phyloP scores from a whole-genome alignment of 2,329 filamentous ascomycete species.

The Annulohypoxylon truncatum region DNA sequence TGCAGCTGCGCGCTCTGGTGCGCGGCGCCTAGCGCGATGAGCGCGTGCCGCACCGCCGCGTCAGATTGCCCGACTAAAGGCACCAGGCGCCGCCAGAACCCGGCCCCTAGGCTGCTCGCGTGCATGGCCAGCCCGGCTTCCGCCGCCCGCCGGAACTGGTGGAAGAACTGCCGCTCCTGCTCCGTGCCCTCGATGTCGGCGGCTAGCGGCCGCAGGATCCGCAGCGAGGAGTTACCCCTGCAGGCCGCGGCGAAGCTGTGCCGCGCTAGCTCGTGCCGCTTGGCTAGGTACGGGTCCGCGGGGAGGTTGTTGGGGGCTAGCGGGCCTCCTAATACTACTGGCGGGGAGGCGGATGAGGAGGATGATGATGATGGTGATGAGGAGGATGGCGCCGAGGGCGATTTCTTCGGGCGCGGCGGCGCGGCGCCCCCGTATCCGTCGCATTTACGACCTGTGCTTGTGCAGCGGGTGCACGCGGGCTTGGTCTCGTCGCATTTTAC shows the following conservation, averaged over 20 bases:
- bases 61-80: slow-evolving; percentile 49
- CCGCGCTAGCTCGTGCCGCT: slow-evolving; percentile 29
- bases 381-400: not conserved
- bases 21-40: slow-evolving; percentile 52
- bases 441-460: slow-evolving; percentile 51
- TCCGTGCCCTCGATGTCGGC: slow-evolving; percentile 53
- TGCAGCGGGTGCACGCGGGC: slow-evolving; percentile 51
- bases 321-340: not conserved
- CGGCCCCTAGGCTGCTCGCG: slow-evolving; percentile 44
- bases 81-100: slow-evolving; percentile 50
- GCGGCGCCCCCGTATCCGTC: slow-evolving; percentile 51
- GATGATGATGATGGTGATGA: no score
- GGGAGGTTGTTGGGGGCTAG: not conserved
- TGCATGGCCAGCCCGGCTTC: slow-evolving; percentile 48
- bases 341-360: not conserved
- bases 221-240: slow-evolving; percentile 41
- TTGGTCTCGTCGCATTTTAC: slow-evolving; percentile 54
- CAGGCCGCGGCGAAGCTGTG: slow-evolving; percentile 46
- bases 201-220: slow-evolving; percentile 50
- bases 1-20: slow-evolving; percentile 42
- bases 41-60: slow-evolving; percentile 50
- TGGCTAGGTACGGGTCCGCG: slow-evolving; percentile 22
- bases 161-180: slow-evolving; percentile 52
- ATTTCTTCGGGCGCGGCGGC: slow-evolving; percentile 28
- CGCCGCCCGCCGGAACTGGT: slow-evolving; percentile 50